Conservation (phyloP, 768 basidiomycete genomes). For the Mycena belliarum region DNA sequence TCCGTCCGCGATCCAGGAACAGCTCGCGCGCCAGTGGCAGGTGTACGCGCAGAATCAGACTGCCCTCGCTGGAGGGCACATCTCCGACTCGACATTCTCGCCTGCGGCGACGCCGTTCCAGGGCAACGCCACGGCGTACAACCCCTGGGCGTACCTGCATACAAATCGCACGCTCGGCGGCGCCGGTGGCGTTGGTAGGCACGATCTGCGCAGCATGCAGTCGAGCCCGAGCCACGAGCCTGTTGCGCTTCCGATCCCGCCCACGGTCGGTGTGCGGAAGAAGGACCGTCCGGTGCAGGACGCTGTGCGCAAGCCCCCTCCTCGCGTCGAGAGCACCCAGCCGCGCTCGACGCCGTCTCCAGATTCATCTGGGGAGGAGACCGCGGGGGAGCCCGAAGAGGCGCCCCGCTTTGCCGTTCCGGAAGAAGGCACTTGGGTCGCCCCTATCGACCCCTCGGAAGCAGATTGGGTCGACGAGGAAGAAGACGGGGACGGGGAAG, state of each 20-base stretch:
- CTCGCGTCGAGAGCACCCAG: conserved; percentile 80
- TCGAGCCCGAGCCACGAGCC: conserved; percentile 75
- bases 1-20: conserved; percentile 58
- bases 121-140: conserved; percentile 43
- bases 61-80: conserved; percentile 47
- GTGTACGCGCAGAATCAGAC: conserved; percentile 66
- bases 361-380: conserved; percentile 77
- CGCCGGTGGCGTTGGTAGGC: conserved; percentile 4
- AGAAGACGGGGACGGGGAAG: conserved; percentile 66
- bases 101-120: conserved; percentile 77
- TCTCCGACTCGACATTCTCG: conserved; percentile 76
- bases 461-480: conserved; percentile 78
- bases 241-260: conserved; percentile 51
- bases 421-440: conserved; percentile 40
- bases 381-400: conserved; percentile 61
- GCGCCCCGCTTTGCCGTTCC: conserved; percentile 32
- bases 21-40: conserved; percentile 76
- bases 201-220: conserved; percentile 52
- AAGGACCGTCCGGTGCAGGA: conserved; percentile 28
- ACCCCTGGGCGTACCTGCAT: conserved; percentile 75
- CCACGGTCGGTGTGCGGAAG: conserved; percentile 49
- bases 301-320: conserved; percentile 59
- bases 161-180: conserved; percentile 50
- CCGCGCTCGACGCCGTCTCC: conserved; percentile 61
- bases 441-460: conserved; percentile 31